Percentiles rank a stretch among this genome's conserved stretches.
Conservation (phyloP, 305 asterid species). For the Fraxinus floribunda region DNA sequence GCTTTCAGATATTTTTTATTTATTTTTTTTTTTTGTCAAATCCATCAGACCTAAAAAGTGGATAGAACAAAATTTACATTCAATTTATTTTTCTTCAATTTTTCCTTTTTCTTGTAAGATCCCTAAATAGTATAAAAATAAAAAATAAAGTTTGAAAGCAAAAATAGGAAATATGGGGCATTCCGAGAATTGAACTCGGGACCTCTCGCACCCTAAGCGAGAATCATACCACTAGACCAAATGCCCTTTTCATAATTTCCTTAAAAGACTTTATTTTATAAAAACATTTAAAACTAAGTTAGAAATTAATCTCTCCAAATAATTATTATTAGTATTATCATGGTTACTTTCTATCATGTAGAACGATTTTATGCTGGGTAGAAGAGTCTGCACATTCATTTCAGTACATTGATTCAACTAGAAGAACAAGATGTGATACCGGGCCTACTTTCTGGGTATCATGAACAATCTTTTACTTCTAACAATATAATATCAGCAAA, state of each 20-base stretch:
- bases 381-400: constrained; percentile 17
- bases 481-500: constrained; percentile 23
- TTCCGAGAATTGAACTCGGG: constrained; percentile 99
- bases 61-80: not conserved
- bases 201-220: constrained; percentile 99
- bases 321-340: not conserved
- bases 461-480: constrained; percentile 20
- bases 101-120: not conserved
- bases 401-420: constrained; percentile 26
- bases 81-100: not conserved
- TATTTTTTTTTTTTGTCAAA: not conserved
- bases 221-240: constrained; percentile 99
- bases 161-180: constrained; percentile 50
- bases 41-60: not conserved
- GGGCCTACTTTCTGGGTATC: constrained; percentile 20
- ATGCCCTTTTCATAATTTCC: constrained; percentile 35
- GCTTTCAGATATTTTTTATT: not conserved
- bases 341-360: not conserved
- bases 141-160: not conserved
- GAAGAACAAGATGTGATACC: constrained; percentile 24
- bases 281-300: too few relatives aligned
- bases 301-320: too few relatives aligned
- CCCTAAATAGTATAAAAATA: not conserved
- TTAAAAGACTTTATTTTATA: not conserved
- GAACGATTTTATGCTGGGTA: constrained; percentile 12